A percentile compares a stretch with the other conserved stretches of the same genome.
Evolutionary conservation across 2,329 filamentous ascomycete species (phyloP).

Genomic region (Septoria petroselini): DNA sequence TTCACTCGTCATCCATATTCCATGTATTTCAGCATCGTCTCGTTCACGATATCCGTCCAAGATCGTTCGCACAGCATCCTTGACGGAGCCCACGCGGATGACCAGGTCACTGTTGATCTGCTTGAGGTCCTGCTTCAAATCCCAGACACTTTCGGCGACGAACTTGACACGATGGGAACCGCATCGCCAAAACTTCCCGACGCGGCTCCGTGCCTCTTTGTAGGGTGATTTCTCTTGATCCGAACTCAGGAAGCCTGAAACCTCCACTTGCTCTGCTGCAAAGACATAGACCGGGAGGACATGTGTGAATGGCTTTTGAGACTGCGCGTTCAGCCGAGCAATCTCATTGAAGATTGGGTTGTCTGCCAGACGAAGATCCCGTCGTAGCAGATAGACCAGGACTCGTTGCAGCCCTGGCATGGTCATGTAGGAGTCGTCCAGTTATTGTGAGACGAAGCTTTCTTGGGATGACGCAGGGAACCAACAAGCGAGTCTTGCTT

Average conservation of each 20-base stretch:
- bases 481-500: no score
- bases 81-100: conserved; percentile 61
- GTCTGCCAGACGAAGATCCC: conserved; percentile 69
- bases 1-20: conserved; percentile 72
- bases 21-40: conserved; percentile 51
- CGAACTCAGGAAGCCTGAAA: conserved; percentile 66
- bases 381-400: conserved; percentile 68
- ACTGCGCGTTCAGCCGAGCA: conserved; percentile 48
- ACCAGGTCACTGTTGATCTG: conserved; percentile 59
- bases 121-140: conserved; percentile 63
- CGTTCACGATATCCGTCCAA: conserved; percentile 47
- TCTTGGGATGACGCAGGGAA: no score
- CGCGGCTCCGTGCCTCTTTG: conserved; percentile 62
- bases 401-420: conserved; percentile 41
- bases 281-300: conserved; percentile 70
- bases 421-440: not conserved
- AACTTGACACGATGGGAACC: conserved; percentile 71
- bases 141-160: conserved; percentile 68
- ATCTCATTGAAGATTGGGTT: conserved; percentile 68
- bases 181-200: conserved; percentile 69
- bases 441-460: no score
- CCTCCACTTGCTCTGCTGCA: conserved; percentile 67
- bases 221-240: conserved; percentile 59
- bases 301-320: conserved; percentile 55
- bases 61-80: conserved; percentile 59